A percentile compares a stretch with the other conserved stretches of the same genome.
Evolutionary conservation across 306 rosid genomes (phyloP).

Genomic region (Dalbergia cochinchinensis): DNA sequence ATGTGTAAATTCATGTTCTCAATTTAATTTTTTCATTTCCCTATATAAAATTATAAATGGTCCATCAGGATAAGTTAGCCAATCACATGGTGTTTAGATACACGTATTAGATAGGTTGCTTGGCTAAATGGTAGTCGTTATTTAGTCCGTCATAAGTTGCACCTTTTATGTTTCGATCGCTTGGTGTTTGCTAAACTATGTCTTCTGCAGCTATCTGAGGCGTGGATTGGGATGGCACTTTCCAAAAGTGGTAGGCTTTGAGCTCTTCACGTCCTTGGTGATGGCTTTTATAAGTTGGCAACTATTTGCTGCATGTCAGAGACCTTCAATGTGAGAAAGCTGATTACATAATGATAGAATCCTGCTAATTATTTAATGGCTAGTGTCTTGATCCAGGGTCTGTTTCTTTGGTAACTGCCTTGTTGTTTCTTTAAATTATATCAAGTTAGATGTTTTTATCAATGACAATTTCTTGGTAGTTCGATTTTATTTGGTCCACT

Average conservation of each 20-base stretch:
- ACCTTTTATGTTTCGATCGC: conserved; percentile 8
- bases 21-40: background rate
- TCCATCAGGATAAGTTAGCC: conserved; percentile 23
- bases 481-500: conserved; percentile 27
- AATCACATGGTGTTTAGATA: conserved; percentile 4
- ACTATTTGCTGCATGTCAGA: conserved; percentile 90
- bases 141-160: background rate
- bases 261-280: conserved; percentile 83
- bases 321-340: conserved; percentile 72
- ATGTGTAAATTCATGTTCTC: conserved; percentile 6
- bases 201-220: conserved; percentile 82
- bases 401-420: conserved; percentile 44
- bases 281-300: conserved; percentile 97
- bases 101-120: conserved; percentile 29
- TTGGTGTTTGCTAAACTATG: conserved; percentile 35
- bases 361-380: conserved; percentile 41
- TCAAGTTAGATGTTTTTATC: conserved; percentile 34
- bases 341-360: conserved; percentile 17
- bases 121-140: conserved; percentile 25
- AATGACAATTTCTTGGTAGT: conserved; percentile 37
- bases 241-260: conserved; percentile 91
- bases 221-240: conserved; percentile 95
- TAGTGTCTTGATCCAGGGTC: conserved; percentile 35
- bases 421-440: conserved; percentile 42
- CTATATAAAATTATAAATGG: conserved; percentile 4